phyloP scores from a whole-genome alignment of 2,329 filamentous ascomycete genomes.

The Blastomyces emzantsi region DNA sequence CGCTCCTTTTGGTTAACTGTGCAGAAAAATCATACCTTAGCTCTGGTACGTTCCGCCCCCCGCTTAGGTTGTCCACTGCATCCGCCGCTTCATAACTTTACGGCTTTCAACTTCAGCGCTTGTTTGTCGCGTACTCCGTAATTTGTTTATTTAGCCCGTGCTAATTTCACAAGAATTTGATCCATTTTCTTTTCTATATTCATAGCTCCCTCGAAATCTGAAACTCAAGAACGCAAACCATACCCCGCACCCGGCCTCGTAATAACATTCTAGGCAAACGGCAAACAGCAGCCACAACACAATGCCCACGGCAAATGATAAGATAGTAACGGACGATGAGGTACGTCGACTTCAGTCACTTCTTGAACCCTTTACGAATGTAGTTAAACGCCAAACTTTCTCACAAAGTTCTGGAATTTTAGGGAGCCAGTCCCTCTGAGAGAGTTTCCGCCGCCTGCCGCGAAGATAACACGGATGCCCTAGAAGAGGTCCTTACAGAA shows the following conservation, averaged over 20 bases:
- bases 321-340: constrained; percentile 39
- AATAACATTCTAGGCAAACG: not conserved
- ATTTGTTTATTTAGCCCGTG: not conserved
- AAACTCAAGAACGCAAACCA: not conserved
- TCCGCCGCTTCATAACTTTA: too few relatives aligned
- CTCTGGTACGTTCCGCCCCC: not conserved
- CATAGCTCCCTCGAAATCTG: not conserved
- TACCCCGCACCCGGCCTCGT: too few relatives aligned
- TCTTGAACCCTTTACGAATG: not conserved
- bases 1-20: not conserved
- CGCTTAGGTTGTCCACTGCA: too few relatives aligned
- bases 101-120: not conserved
- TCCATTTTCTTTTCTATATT: not conserved
- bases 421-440: constrained; percentile 82
- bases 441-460: constrained; percentile 87
- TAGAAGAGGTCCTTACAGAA: constrained; percentile 59
- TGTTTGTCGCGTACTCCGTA: not conserved
- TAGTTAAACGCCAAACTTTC: not conserved
- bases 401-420: constrained; percentile 12
- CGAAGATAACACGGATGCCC: constrained; percentile 80
- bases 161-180: not conserved
- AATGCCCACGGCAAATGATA: constrained; percentile 9
- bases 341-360: constrained; percentile 21
- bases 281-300: not conserved
- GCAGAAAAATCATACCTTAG: not conserved